phyloP scores from a whole-genome alignment of 2,329 filamentous ascomycete genomes.

The Phialophora tarda region DNA sequence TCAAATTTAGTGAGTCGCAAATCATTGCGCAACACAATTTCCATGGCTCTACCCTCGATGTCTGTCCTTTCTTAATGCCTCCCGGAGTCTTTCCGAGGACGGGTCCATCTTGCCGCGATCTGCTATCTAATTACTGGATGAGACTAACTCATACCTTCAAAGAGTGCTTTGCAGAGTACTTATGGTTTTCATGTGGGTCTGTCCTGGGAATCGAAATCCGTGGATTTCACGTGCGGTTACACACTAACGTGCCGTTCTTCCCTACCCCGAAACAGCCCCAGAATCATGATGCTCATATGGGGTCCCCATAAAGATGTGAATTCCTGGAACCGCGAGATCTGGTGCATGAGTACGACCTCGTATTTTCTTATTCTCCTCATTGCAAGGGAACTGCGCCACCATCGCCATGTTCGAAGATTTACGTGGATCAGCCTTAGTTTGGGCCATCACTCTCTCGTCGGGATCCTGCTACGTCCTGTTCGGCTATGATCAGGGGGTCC shows the following conservation, averaged over 20 bases:
- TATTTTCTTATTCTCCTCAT: neutral
- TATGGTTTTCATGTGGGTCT: conserved; percentile 4
- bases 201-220: conserved; percentile 13
- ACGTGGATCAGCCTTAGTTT: conserved; percentile 23
- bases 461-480: conserved; percentile 40
- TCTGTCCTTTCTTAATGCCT: neutral
- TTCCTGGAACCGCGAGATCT: neutral
- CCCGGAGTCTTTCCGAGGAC: neutral
- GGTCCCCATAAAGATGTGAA: conserved; percentile 9
- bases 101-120: conserved; percentile 1
- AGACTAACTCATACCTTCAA: neutral
- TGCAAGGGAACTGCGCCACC: neutral
- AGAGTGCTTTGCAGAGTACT: neutral
- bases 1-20: neutral
- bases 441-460: conserved; percentile 29
- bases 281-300: neutral
- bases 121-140: neutral
- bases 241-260: conserved; percentile 13
- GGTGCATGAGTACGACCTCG: neutral
- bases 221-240: conserved; percentile 6
- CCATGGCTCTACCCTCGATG: neutral
- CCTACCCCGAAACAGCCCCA: conserved; percentile 2
- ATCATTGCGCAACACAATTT: neutral
- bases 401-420: conserved; percentile 11
- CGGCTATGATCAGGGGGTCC: conserved; percentile 40